These are phyloP conservation scores for Kwoniella dejecticola DNA, from an alignment of 768 basidiomycete species.

Conservation along the genomic window DNA sequence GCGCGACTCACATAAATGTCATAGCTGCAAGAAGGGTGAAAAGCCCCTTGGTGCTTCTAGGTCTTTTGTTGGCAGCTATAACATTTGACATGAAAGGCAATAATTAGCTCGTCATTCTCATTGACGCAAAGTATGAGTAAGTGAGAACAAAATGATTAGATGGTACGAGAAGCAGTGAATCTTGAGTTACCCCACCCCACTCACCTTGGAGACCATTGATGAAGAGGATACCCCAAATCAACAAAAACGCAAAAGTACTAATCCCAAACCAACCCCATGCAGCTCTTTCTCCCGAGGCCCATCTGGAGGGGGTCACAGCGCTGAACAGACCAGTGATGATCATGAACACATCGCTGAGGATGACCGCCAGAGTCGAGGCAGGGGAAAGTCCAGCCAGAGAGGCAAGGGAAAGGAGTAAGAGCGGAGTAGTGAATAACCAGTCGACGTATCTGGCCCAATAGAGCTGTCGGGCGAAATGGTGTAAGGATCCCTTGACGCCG, in stretches of 20 bases:
- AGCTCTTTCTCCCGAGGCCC: slow-evolving; percentile 32
- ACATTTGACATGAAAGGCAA: background rate
- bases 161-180: too few relatives aligned
- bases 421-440: slow-evolving; percentile 54
- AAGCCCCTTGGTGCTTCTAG: slow-evolving; percentile 43
- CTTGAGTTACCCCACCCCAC: too few relatives aligned
- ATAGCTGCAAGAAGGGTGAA: slow-evolving; percentile 40
- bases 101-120: too few relatives aligned
- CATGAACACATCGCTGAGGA: slow-evolving; percentile 49
- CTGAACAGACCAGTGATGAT: slow-evolving; percentile 47
- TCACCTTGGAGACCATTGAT: slow-evolving; percentile 44
- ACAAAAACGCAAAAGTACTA: slow-evolving; percentile 42
- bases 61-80: slow-evolving; percentile 44
- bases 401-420: slow-evolving; percentile 50
- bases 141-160: too few relatives aligned
- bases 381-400: slow-evolving; percentile 51
- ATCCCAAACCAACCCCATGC: slow-evolving; percentile 50
- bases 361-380: slow-evolving; percentile 40
- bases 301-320: slow-evolving; percentile 33
- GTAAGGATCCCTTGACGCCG: slow-evolving; percentile 26
- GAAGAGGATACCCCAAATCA: slow-evolving; percentile 46
- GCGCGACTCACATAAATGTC: slow-evolving; percentile 43
- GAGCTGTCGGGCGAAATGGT: slow-evolving; percentile 42
- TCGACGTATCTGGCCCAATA: slow-evolving; percentile 52
- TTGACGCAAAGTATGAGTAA: too few relatives aligned